These are phyloP conservation scores for Trichophyton mentagrophytes DNA, from an alignment of 2,329 filamentous ascomycete genomes.

Conservation along the genomic window DNA sequence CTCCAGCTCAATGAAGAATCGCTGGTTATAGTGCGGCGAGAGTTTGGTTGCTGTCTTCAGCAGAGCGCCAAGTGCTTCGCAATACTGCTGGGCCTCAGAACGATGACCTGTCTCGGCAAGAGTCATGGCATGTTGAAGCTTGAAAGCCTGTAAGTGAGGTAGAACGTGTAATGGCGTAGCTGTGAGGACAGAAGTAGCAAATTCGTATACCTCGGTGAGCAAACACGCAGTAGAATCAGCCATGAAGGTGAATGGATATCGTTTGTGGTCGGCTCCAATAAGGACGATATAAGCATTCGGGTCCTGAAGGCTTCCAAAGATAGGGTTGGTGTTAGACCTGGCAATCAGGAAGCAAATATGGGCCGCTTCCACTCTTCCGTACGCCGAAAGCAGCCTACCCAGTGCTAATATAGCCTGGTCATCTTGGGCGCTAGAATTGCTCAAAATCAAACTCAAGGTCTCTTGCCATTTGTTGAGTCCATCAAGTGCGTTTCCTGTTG, in stretches of 20 bases:
- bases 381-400: constrained; percentile 68
- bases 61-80: constrained; percentile 63
- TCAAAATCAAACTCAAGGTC: constrained; percentile 70
- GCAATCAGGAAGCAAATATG: constrained; percentile 92
- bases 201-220: constrained; percentile 94
- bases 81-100: constrained; percentile 79
- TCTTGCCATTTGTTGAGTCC: constrained; percentile 92
- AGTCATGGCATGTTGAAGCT: constrained; percentile 72
- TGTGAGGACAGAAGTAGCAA: constrained; percentile 60
- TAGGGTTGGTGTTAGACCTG: constrained; percentile 39
- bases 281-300: constrained; percentile 65
- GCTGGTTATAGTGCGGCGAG: constrained; percentile 72
- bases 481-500: constrained; percentile 60
- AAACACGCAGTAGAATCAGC: constrained; percentile 77
- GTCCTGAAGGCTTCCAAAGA: constrained; percentile 77
- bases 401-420: constrained; percentile 63
- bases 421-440: constrained; percentile 76
- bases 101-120: constrained; percentile 74
- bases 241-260: constrained; percentile 56
- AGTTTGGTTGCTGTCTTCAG: constrained; percentile 70
- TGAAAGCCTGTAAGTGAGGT: constrained; percentile 81
- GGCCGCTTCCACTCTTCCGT: constrained; percentile 79
- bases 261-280: constrained; percentile 69
- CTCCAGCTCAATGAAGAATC: constrained; percentile 63
- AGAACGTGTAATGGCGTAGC: constrained; percentile 45